phyloP scores from a whole-genome alignment of 345 rosid species.

The Dimocarpus longan region DNA sequence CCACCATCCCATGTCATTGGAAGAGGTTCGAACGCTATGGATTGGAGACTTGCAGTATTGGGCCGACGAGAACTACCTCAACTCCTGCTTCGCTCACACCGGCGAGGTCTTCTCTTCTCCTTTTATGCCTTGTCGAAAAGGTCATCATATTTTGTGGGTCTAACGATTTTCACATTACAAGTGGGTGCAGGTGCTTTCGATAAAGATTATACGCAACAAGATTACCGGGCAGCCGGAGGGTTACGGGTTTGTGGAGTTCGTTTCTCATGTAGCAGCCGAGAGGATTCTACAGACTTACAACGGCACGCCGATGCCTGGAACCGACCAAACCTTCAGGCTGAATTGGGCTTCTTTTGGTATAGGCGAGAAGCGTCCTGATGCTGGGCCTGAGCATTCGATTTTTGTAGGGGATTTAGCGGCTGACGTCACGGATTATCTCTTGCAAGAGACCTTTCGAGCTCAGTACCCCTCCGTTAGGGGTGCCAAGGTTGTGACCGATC shows the following conservation, averaged over 20 bases:
- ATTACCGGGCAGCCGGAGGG: conserved; percentile 97
- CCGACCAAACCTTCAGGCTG: conserved; percentile 76
- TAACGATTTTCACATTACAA: neutral
- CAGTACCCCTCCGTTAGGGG: conserved; percentile 90
- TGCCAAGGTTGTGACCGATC: conserved; percentile 98
- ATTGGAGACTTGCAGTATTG: conserved; percentile 97
- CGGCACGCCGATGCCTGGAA: conserved; percentile 91
- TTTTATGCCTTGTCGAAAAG: neutral
- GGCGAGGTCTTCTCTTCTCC: conserved; percentile 67
- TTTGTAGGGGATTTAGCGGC: conserved; percentile 97
- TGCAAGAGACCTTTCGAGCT: conserved; percentile 91
- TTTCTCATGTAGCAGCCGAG: conserved; percentile 89
- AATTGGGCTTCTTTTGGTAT: conserved; percentile 99
- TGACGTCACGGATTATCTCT: conserved; percentile 87
- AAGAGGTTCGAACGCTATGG: conserved; percentile 97
- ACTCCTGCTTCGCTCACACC: conserved; percentile 88
- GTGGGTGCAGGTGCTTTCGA: conserved; percentile 69
- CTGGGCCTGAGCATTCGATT: conserved; percentile 95
- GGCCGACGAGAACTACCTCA: conserved; percentile 87
- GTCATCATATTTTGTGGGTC: neutral
- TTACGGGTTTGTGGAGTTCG: conserved; percentile 90
- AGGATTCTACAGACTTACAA: conserved; percentile 81
- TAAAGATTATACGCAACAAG: conserved; percentile 93
- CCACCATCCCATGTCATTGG: conserved; percentile 84
- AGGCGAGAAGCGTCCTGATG: conserved; percentile 82